phyloP scores from a whole-genome alignment of 2,329 filamentous ascomycete species.

The Aspergillus sp. region DNA sequence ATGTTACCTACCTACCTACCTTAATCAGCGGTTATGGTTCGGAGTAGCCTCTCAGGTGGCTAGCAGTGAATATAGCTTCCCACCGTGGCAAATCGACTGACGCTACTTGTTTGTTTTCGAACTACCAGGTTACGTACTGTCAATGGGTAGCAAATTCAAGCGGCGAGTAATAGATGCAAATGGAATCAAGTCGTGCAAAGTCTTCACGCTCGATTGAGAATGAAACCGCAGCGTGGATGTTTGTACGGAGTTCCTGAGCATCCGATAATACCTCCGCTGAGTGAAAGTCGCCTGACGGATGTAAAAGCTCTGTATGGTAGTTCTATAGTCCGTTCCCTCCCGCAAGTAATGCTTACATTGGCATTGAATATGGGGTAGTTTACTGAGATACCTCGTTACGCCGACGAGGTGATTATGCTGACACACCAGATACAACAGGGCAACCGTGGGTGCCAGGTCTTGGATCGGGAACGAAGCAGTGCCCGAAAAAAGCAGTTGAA shows the following conservation, averaged over 20 bases:
- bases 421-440: background rate
- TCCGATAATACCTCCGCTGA: background rate
- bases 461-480: background rate
- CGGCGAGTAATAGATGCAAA: background rate
- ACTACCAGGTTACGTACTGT: background rate
- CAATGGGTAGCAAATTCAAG: background rate
- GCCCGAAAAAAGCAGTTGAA: background rate
- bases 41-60: background rate
- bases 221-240: background rate
- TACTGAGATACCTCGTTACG: background rate
- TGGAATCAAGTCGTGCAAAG: background rate
- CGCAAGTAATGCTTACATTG: background rate
- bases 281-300: background rate
- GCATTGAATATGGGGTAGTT: background rate
- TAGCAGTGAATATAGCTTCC: background rate
- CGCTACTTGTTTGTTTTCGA: background rate
- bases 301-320: background rate
- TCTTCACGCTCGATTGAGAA: background rate
- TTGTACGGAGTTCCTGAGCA: background rate
- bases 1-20: background rate
- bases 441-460: background rate
- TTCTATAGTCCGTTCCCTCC: background rate
- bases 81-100: background rate
- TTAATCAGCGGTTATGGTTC: slow-evolving; percentile 4
- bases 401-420: background rate